Percentiles rank a stretch among this genome's conserved stretches.
phyloP scores from a whole-genome alignment of 2,329 filamentous ascomycete genomes.

The Paraphaeosphaeria minitans region DNA sequence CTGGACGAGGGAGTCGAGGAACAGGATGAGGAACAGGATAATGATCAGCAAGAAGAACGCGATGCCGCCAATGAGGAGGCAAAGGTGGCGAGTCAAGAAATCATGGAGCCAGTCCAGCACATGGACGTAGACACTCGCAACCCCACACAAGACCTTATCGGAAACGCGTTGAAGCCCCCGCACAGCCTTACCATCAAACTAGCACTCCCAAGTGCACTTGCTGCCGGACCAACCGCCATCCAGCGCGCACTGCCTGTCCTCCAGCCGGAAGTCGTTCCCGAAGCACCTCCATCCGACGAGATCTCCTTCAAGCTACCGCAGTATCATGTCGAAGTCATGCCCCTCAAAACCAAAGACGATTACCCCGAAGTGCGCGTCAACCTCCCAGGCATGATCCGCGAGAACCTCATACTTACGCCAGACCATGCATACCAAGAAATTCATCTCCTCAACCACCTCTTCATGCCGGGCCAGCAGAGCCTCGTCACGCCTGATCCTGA shows the following conservation, averaged over 20 bases:
- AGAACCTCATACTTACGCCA: slow-evolving; percentile 33
- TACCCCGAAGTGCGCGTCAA: background rate
- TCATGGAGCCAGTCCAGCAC: background rate
- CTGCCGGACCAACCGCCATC: background rate
- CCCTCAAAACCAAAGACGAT: background rate
- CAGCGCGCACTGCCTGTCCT: background rate
- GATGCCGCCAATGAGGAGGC: too few relatives aligned
- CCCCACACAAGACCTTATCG: background rate
- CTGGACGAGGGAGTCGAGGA: background rate
- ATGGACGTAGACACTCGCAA: background rate
- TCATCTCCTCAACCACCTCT: slow-evolving; percentile 33
- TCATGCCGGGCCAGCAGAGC: slow-evolving; percentile 33
- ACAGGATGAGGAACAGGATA: slow-evolving; percentile 9
- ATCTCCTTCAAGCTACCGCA: slow-evolving; percentile 4
- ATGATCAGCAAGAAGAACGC: background rate
- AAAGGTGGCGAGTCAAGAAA: background rate
- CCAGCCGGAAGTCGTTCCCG: background rate
- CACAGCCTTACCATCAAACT: background rate
- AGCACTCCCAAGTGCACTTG: background rate
- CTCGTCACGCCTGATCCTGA: slow-evolving; percentile 22
- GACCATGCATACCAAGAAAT: slow-evolving; percentile 33
- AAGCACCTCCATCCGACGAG: background rate
- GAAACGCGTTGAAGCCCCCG: background rate
- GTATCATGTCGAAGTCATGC: background rate
- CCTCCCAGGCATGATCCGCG: slow-evolving; percentile 44